Evolutionary conservation across 805 yeast genomes (phyloP), one percentile per base, ranked within the genome.

Genomic region (Priceomyces fermenticarens): DNA sequence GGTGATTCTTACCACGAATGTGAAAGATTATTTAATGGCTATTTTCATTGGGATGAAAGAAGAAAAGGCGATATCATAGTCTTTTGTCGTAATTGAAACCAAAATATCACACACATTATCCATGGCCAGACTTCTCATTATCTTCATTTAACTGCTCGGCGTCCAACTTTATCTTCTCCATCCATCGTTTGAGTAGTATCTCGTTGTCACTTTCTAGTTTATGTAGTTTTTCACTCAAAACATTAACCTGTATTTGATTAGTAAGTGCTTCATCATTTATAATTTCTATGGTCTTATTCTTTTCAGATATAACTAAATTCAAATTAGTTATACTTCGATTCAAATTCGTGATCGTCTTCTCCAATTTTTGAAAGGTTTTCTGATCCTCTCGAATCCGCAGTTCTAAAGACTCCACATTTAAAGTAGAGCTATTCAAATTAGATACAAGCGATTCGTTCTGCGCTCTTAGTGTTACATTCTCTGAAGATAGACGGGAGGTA

Each of bases 31-130:
- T 91, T 88, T 71, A 91, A 91, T 50, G 76, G 88, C 32, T 75
- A 79, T 38, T 78, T 80, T 57, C 97, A 90, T 60, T 95, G 97
- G 86, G 98, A 91, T 56, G 52, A 65, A 34, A 72, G 97, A 47
- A 71, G 97, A 41, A 52, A 58, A 2, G 98, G 98, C 0, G 91
- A 88, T 57, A 72, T 90, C 0, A 67, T 89, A 3, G 80, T 90
- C 2, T 85, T 81, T 40, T 61, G 71, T 43, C 45, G 39, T 12
- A 27, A 10, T 7, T 16, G 25, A 20, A 20, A 8, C 4, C 25
- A 20, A 20, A 20, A 20, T 5, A 20, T 5, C 4, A 20, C 25
- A 20, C 25, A 20, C 4, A 8, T 12, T 16, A 10, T 33, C 25
- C 13, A 13, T 10, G 23, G 10, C n/a, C 32, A 5, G 32, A 12